phyloP scores from a whole-genome alignment of 208 protist species.

The Histomonas meleagridis region DNA sequence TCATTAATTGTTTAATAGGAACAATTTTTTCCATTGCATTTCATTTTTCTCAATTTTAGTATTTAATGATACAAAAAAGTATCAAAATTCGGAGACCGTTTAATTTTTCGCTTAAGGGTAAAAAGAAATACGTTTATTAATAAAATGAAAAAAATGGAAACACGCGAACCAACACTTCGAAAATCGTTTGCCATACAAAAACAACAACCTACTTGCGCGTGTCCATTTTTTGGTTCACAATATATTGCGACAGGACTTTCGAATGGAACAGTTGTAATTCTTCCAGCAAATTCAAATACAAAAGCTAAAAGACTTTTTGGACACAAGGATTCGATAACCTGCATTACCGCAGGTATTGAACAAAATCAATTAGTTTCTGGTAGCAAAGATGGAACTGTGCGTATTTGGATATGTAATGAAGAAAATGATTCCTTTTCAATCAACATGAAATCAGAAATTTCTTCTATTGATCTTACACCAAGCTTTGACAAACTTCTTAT shows the following conservation, averaged over 20 bases:
- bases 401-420: not conserved
- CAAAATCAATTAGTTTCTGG: not conserved
- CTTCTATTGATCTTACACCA: not conserved
- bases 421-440: not conserved
- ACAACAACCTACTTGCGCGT: not conserved
- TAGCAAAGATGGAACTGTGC: not conserved
- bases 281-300: not conserved
- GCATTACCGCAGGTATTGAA: not conserved
- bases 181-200: slow-evolving; percentile 14
- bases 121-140: too few species aligned
- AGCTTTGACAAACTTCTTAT: not conserved
- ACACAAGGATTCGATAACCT: not conserved
- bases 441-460: not conserved
- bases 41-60: too few species aligned
- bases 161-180: slow-evolving; percentile 4
- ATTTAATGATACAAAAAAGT: too few species aligned
- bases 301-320: not conserved
- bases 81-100: too few species aligned
- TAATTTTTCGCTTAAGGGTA: too few species aligned
- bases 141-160: too few species aligned
- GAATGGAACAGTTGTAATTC: not conserved
- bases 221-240: not conserved
- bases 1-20: too few species aligned
- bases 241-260: not conserved
- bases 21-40: too few species aligned